phyloP scores from a whole-genome alignment of 108 stramenopile species.

The Pseudonitzschia multiseries region DNA sequence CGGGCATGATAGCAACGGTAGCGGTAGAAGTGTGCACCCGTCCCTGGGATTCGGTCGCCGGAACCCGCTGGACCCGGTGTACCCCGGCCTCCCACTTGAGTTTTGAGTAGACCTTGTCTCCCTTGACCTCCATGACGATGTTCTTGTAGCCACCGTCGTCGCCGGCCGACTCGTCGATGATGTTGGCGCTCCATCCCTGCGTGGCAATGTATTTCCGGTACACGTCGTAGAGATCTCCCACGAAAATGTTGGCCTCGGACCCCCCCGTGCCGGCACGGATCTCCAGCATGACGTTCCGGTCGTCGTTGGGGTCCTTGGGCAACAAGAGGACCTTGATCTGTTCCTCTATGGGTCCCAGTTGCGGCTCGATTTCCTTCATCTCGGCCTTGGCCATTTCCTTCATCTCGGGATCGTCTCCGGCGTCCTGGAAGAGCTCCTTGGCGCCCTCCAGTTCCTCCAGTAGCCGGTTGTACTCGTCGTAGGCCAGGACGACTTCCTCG shows the following conservation, averaged over 20 bases:
- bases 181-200: slow-evolving; percentile 82
- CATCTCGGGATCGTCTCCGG: slow-evolving; percentile 82
- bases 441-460: slow-evolving; percentile 68
- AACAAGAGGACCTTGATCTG: slow-evolving; percentile 70
- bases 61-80: slow-evolving; percentile 97
- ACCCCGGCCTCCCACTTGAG: slow-evolving; percentile 97
- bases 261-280: slow-evolving; percentile 98
- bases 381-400: slow-evolving; percentile 84
- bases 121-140: slow-evolving; percentile 83
- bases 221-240: slow-evolving; percentile 88
- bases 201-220: slow-evolving; percentile 80
- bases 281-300: slow-evolving; percentile 92
- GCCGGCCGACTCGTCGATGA: slow-evolving; percentile 73
- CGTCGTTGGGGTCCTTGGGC: slow-evolving; percentile 91
- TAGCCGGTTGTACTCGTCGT: slow-evolving; percentile 70
- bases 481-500: slow-evolving; percentile 77
- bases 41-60: slow-evolving; percentile 92
- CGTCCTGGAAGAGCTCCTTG: slow-evolving; percentile 80
- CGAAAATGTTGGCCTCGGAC: slow-evolving; percentile 94
- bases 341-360: slow-evolving; percentile 62
- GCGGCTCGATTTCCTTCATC: slow-evolving; percentile 72
- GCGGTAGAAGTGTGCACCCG: slow-evolving; percentile 95
- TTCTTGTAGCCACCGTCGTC: slow-evolving; percentile 94
- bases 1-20: slow-evolving; percentile 92
- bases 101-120: slow-evolving; percentile 81